Evolutionary conservation across 139 green algal species (phyloP).

Genomic region (Closterium sp.): DNA sequence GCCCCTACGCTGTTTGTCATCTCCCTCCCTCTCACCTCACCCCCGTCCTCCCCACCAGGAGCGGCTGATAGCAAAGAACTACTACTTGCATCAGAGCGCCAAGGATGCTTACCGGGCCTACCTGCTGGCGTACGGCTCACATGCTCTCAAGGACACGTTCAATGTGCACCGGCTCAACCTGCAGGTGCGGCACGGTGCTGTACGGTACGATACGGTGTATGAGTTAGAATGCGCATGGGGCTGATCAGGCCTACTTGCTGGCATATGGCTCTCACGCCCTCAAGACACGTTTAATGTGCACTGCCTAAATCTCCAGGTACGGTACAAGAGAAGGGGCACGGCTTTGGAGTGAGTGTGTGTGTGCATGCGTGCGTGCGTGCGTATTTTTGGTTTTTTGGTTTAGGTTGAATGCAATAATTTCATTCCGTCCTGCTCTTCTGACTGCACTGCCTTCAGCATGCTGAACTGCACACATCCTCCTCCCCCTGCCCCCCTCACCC

Average conservation of each 20-base stretch:
- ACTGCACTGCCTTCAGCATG: too few relatives aligned
- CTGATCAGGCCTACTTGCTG: conserved; percentile 94
- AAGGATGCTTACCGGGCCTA: conserved; percentile 71
- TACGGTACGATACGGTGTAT: too few relatives aligned
- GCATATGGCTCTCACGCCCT: conserved; percentile 94
- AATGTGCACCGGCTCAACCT: conserved; percentile 96
- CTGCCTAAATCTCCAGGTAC: conserved; percentile 76
- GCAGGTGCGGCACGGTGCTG: conserved; percentile 15
- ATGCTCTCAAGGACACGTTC: conserved; percentile 94
- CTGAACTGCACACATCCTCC: too few relatives aligned
- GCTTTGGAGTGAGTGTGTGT: too few relatives aligned
- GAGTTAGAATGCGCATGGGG: too few relatives aligned
- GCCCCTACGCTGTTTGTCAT: background rate
- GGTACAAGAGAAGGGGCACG: too few relatives aligned
- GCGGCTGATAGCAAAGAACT: conserved; percentile 98
- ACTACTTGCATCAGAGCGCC: conserved; percentile 90
- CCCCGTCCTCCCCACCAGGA: conserved; percentile 59
- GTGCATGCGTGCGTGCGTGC: too few relatives aligned
- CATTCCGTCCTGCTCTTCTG: too few relatives aligned
- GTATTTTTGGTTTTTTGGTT: too few relatives aligned
- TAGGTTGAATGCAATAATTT: too few relatives aligned
- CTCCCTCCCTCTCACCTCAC: background rate
- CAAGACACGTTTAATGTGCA: conserved; percentile 99
- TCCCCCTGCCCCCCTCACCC: too few relatives aligned
- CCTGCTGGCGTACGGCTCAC: conserved; percentile 93